Evolutionary conservation across 1,284 basidiomycete species (phyloP).

Genomic region (Fomitopsis pinicola): DNA sequence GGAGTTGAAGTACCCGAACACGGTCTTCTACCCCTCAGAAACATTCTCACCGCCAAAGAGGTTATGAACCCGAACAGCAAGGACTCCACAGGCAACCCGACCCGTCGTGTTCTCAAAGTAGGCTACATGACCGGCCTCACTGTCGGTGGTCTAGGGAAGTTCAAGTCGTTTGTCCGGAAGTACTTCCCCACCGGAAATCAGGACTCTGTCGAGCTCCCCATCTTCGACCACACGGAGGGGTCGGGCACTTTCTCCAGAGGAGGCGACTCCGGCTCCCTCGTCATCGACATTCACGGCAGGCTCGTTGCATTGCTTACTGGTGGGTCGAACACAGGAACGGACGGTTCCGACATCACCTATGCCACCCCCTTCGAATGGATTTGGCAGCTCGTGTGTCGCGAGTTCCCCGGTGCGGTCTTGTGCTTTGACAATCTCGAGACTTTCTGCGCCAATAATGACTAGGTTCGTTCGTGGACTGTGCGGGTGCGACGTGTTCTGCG

Average conservation of each 20-base stretch:
- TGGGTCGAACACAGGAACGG: constrained; percentile 21
- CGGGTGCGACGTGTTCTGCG: background rate
- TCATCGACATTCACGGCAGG: constrained; percentile 18
- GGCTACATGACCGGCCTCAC: no score
- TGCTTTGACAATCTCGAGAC: constrained; percentile 17
- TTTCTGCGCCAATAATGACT: background rate
- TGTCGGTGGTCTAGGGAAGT: no score
- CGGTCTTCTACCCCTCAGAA: no score
- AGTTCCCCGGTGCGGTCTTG: constrained; percentile 29
- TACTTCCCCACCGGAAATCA: no score
- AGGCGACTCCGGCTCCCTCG: constrained; percentile 24
- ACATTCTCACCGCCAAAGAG: no score
- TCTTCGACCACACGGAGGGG: constrained; percentile 25
- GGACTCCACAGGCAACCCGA: no score
- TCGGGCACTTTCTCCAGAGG: constrained; percentile 28
- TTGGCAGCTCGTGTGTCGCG: constrained; percentile 23
- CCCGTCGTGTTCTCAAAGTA: no score
- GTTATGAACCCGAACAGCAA: no score
- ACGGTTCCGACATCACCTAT: constrained; percentile 29
- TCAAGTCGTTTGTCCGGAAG: no score
- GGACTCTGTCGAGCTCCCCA: constrained; percentile 19
- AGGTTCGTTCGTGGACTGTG: background rate
- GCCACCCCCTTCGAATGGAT: constrained; percentile 30
- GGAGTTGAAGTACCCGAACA: no score
- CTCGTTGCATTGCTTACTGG: constrained; percentile 31